Evolutionary conservation across 495 filamentous ascomycete species (phyloP).

Genomic region (Penicillium coprophilum): DNA sequence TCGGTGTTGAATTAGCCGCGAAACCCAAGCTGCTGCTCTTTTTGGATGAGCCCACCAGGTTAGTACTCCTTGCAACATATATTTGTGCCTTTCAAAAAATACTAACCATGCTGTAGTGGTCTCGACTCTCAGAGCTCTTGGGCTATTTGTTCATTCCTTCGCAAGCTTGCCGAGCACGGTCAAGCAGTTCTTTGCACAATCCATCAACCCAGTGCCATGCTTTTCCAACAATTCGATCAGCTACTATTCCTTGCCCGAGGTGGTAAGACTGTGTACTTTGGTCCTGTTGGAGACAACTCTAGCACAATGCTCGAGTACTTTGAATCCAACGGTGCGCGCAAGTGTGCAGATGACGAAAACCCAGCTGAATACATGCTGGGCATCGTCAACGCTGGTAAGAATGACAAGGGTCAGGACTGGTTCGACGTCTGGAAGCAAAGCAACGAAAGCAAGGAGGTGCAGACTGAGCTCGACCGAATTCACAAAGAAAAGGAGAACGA

Average conservation of each 20-base stretch:
- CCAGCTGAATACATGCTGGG: conserved; percentile 93
- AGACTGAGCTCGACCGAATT: conserved; percentile 64
- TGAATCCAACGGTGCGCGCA: conserved; percentile 64
- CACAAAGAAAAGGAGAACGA: conserved; percentile 52
- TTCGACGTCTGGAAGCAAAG: conserved; percentile 69
- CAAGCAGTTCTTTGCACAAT: conserved; percentile 95
- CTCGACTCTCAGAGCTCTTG: conserved; percentile 82
- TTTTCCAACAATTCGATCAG: conserved; percentile 91
- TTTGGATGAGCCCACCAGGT: conserved; percentile 76
- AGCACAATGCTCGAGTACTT: conserved; percentile 71
- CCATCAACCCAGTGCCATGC: conserved; percentile 87
- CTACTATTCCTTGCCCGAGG: conserved; percentile 77
- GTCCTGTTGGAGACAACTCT: conserved; percentile 76
- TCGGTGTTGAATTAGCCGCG: conserved; percentile 86
- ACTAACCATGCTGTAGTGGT: conserved; percentile 51
- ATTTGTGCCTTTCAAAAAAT: neutral
- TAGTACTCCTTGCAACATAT: conserved; percentile 8
- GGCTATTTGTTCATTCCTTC: conserved; percentile 73
- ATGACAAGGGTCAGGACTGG: conserved; percentile 62
- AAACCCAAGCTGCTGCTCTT: conserved; percentile 87
- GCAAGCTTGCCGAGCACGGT: conserved; percentile 78
- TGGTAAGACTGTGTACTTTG: conserved; percentile 83
- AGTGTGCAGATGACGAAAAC: conserved; percentile 67
- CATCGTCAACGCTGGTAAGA: conserved; percentile 51
- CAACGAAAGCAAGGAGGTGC: conserved; percentile 61